Evolutionary conservation across 331 rosid genomes (phyloP).

Genomic region (Malus hybrid): DNA sequence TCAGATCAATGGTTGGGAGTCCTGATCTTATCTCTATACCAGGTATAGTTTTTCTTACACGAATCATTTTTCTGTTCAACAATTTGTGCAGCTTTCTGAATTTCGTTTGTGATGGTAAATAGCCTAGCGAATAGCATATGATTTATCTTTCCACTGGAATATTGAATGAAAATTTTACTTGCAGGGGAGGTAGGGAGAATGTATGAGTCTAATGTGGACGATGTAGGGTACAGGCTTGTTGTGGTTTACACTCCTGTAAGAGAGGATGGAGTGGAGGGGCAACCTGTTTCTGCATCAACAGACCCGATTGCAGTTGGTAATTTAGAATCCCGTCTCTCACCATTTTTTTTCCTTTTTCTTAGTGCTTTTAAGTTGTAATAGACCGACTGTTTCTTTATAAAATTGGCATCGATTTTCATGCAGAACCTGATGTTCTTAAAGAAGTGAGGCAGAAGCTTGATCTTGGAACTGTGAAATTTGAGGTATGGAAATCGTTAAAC

Average conservation of each 20-base stretch:
- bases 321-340: constrained; percentile 1
- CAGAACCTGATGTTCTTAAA: constrained; percentile 95
- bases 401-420: constrained; percentile 14
- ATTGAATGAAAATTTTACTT: constrained; percentile 13
- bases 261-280: constrained; percentile 95
- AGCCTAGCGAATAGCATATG: no score
- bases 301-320: constrained; percentile 97
- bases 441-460: constrained; percentile 97
- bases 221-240: constrained; percentile 91
- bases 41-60: constrained; percentile 3
- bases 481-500: constrained; percentile 38
- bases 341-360: not conserved
- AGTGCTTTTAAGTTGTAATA: not conserved
- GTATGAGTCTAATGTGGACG: constrained; percentile 98
- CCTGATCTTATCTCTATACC: constrained; percentile 97
- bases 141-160: not conserved
- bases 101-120: no score
- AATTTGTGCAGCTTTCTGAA: no score
- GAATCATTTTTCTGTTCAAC: no score
- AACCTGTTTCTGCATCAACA: constrained; percentile 84
- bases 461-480: constrained; percentile 91
- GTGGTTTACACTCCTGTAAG: constrained; percentile 92
- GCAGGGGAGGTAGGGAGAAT: constrained; percentile 88
- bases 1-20: constrained; percentile 99
- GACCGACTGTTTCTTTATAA: no score